Conservation (phyloP, 2,329 filamentous ascomycete species). For the Balansia obtecta region DNA sequence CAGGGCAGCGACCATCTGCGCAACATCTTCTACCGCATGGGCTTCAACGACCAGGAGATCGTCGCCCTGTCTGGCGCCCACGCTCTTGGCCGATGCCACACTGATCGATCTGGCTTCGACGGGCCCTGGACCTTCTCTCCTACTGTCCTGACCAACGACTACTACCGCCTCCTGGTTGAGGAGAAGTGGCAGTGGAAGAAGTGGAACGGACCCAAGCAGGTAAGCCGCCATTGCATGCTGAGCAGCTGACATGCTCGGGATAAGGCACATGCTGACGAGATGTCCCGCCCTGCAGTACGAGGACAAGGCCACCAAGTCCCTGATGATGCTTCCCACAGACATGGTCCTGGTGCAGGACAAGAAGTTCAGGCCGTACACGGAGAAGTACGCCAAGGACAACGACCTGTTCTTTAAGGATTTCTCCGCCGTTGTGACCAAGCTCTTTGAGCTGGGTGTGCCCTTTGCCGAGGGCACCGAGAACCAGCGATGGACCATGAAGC, state of each 20-base stretch:
- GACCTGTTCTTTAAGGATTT: constrained; percentile 93
- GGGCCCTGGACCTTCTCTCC: constrained; percentile 91
- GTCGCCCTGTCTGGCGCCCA: constrained; percentile 80
- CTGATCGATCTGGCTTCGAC: constrained; percentile 73
- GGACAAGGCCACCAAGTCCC: constrained; percentile 71
- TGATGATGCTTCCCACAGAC: constrained; percentile 98
- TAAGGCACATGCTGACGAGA: constrained; percentile 6
- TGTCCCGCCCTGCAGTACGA: constrained; percentile 50
- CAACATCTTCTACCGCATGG: constrained; percentile 91
- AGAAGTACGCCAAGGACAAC: constrained; percentile 85
- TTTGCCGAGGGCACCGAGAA: constrained; percentile 54
- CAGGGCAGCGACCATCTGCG: constrained; percentile 75
- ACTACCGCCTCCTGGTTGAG: constrained; percentile 72
- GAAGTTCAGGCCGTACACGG: constrained; percentile 65
- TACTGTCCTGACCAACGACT: constrained; percentile 89
- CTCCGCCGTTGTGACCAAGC: constrained; percentile 59
- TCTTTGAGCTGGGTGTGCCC: constrained; percentile 91
- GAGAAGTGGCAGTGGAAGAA: constrained; percentile 91
- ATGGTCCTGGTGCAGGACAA: constrained; percentile 81
- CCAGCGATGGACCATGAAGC: constrained; percentile 52
- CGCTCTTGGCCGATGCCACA: constrained; percentile 80
- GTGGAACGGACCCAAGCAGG: constrained; percentile 79
- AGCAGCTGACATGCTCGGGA: constrained; percentile 6
- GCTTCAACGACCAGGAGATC: constrained; percentile 94
- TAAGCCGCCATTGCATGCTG: constrained; percentile 13